Base-by-base conservation (phyloP, 2,329 filamentous ascomycete species). In the Penicillium capsulatum region DNA sequence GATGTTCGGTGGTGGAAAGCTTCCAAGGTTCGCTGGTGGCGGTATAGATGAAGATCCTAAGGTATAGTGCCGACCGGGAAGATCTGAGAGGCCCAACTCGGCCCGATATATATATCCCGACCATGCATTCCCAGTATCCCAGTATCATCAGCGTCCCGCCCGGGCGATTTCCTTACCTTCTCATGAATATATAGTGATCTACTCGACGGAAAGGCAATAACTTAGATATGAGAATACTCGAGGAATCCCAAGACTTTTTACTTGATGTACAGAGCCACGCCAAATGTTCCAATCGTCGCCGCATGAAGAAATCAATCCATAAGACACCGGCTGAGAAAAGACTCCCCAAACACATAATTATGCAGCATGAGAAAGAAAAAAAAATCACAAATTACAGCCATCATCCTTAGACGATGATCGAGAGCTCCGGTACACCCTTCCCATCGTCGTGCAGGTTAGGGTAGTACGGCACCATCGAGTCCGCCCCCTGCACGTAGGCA, bases 381-480 rank as follows among this genome's bases (percentile, higher is more conserved):
- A 40, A 31, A 43, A 29, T 22, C 38, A 26, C 38, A 36, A 43
- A 50, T 41, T 42, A 45, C 41, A 44, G 7, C n/a, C 34, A 43
- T 43, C 47, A 38, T 39, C 36, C 37, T 74, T 74, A 94, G 63
- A 94, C 72, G 54, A 94, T 77, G 65, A 95, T 91, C 7, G 80
- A 81, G 64, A 96, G 64, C 69, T 96, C 90, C 29, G 84, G 79
- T 58, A 90, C 76, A 56, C 86, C 81, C 57, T 91, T 71, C 42
- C 80, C 81, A 50, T 92, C 86, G 46, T 92, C 87, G 39, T 86
- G 84, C 49, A 96, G 68, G 50, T 84, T 84, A 1, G 91, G 92
- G 62, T 96, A 98, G 60, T 95, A 96, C 2, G 92, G 94, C 39
- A 98, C 86, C 81, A 98, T 94, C 17, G 88, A 81, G 66, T 98